These are phyloP conservation scores for Cymbidium sinense DNA, from an alignment of 106 monocot genomes.

Conservation along the genomic window DNA sequence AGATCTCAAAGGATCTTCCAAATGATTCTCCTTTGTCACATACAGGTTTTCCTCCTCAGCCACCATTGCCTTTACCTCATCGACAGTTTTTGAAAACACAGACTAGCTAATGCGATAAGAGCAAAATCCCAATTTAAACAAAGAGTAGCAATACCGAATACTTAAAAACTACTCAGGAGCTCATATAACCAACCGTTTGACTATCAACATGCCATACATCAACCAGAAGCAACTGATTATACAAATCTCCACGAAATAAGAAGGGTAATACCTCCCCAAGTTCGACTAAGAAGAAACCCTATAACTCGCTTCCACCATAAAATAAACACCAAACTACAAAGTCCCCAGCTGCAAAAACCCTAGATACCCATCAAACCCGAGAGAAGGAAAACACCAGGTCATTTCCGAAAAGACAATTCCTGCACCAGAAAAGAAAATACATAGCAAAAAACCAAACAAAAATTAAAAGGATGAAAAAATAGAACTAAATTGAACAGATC, in stretches of 20 bases:
- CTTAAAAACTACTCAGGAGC: background rate
- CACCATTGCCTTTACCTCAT: slow-evolving; percentile 12
- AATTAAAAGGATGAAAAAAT: too few species aligned
- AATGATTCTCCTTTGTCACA: slow-evolving; percentile 22
- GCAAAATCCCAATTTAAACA: background rate
- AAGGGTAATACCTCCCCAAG: background rate
- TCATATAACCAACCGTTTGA: too few species aligned
- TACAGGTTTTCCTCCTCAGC: slow-evolving; percentile 24
- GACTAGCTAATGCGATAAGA: background rate
- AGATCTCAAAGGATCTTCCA: slow-evolving; percentile 16
- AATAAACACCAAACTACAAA: background rate
- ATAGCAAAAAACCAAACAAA: too few species aligned
- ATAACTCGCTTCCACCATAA: background rate
- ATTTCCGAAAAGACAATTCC: background rate
- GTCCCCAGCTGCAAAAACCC: background rate
- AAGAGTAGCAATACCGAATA: background rate
- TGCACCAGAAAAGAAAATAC: background rate
- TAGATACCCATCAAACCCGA: background rate
- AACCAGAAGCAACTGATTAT: background rate
- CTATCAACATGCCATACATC: background rate
- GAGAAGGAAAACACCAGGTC: background rate
- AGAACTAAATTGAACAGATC: too few species aligned
- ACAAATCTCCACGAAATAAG: background rate
- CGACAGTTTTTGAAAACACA: slow-evolving; percentile 27
- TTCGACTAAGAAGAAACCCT: background rate